Conservation (phyloP, 345 rosid species). For the Arabidopsis suecica region DNA sequence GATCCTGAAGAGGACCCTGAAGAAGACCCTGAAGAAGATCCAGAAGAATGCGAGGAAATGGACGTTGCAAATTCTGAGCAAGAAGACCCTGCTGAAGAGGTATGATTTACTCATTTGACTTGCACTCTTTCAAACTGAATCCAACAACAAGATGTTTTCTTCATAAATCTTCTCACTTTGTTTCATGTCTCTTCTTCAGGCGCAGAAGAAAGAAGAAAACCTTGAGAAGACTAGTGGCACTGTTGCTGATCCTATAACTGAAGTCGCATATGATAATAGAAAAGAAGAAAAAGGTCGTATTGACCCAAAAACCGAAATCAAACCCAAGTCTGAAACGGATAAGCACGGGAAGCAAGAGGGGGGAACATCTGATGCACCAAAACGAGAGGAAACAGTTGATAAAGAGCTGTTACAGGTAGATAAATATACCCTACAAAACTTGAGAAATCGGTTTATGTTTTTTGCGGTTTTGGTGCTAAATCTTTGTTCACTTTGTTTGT, state of each 20-base stretch:
- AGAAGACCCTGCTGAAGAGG: conserved; percentile 58
- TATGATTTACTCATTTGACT: conserved; percentile 37
- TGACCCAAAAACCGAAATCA: conserved; percentile 47
- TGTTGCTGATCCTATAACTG: conserved; percentile 30
- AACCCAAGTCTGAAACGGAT: conserved; percentile 48
- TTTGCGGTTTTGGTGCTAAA: conserved; percentile 2
- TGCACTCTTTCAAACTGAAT: conserved; percentile 20
- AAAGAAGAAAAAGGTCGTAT: conserved; percentile 48
- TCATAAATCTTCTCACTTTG: conserved; percentile 15
- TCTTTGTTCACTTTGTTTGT: conserved; percentile 18
- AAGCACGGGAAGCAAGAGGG: conserved; percentile 43
- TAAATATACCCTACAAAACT: conserved; percentile 1
- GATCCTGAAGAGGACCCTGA: conserved; percentile 61
- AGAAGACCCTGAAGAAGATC: conserved; percentile 74
- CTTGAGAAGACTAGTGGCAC: conserved; percentile 43
- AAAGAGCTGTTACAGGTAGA: conserved; percentile 86
- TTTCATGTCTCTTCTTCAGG: conserved; percentile 21
- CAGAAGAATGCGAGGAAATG: conserved; percentile 59
- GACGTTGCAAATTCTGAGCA: conserved; percentile 56
- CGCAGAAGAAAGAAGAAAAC: conserved; percentile 51
- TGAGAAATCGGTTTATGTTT: background rate
- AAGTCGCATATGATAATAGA: conserved; percentile 44
- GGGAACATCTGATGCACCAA: conserved; percentile 46
- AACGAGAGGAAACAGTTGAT: conserved; percentile 55
- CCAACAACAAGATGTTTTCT: conserved; percentile 23